A percentile compares a stretch with the other conserved stretches of the same genome.
phyloP scores from a whole-genome alignment of 169 alveolate genomes.

The Eimeria zaria region DNA sequence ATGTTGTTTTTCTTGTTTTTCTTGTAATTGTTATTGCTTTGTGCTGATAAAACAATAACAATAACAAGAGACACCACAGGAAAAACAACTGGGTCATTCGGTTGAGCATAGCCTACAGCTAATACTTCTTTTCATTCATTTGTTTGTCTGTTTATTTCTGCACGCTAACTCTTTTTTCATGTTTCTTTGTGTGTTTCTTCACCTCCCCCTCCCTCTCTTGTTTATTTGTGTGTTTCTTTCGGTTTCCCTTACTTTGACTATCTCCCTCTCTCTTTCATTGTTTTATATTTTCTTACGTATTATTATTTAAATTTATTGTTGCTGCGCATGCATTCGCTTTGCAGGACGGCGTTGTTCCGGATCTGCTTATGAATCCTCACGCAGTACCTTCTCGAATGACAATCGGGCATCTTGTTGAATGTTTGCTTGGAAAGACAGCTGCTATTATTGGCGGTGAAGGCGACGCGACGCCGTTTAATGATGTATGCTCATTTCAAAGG shows the following conservation, averaged over 20 bases:
- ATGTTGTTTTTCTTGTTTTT: no score
- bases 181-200: not conserved
- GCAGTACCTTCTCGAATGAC: slow-evolving; percentile 99
- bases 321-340: not conserved
- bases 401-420: slow-evolving; percentile 99
- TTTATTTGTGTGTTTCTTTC: no score
- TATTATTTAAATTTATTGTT: not conserved
- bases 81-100: no score
- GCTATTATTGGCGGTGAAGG: slow-evolving; percentile 99
- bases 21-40: no score
- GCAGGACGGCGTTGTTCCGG: slow-evolving; percentile 99
- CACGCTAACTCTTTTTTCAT: not conserved
- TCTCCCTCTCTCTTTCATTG: no score
- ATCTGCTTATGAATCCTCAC: slow-evolving; percentile 99
- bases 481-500: slow-evolving; percentile 79
- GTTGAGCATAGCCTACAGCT: no score
- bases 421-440: slow-evolving; percentile 98
- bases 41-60: no score
- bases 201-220: not conserved
- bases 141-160: no score
- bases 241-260: no score
- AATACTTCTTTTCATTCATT: no score
- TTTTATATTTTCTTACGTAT: not conserved
- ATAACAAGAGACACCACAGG: no score
- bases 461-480: slow-evolving; percentile 99